Conservation (phyloP, 441 rosid genomes). For the Gossypium trilobum region DNA sequence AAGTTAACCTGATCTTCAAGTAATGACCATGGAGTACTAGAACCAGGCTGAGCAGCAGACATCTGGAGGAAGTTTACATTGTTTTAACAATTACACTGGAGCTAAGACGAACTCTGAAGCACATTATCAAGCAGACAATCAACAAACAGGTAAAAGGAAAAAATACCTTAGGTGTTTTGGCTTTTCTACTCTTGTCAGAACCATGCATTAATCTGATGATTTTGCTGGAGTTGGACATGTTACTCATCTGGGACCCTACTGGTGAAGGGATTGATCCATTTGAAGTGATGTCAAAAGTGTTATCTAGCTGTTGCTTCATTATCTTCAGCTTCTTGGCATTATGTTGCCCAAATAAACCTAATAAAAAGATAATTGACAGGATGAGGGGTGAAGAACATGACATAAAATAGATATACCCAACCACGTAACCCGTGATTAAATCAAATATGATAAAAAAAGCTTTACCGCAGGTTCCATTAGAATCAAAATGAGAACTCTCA, state of each 20-base stretch:
- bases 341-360: conserved; percentile 71
- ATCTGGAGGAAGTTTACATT: conserved; percentile 41
- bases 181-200: conserved; percentile 64
- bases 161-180: conserved; percentile 72
- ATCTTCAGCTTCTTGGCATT: conserved; percentile 67
- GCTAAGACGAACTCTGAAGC: conserved; percentile 12
- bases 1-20: conserved; percentile 87
- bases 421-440: background rate
- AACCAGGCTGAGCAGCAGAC: conserved; percentile 61
- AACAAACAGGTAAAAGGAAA: conserved; percentile 10
- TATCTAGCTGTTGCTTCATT: conserved; percentile 55
- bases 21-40: conserved; percentile 79
- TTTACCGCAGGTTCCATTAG: conserved; percentile 63
- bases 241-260: conserved; percentile 88
- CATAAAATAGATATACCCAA: background rate
- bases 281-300: conserved; percentile 47
- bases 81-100: conserved; percentile 15
- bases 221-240: conserved; percentile 78
- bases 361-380: conserved; percentile 14
- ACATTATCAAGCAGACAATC: conserved; percentile 10
- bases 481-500: conserved; percentile 67
- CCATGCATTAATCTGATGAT: conserved; percentile 57
- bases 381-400: conserved; percentile 18
- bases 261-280: conserved; percentile 72
- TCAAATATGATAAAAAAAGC: background rate